phyloP scores from a whole-genome alignment of 2,329 filamentous ascomycete genomes.

The Scleromitrula shiraiana region DNA sequence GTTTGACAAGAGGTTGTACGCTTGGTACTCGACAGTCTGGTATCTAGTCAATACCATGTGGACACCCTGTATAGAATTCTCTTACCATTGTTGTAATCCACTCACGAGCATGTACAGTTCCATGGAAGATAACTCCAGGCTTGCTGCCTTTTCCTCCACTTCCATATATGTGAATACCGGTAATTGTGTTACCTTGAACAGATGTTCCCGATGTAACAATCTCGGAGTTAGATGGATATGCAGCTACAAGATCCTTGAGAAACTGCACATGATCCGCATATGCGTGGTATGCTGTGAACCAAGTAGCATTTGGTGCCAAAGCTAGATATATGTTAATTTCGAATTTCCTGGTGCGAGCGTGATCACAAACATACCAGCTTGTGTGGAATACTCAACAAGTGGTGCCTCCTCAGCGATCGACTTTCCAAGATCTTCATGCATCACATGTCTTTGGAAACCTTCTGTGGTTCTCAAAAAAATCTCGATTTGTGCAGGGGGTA shows the following conservation, averaged over 20 bases:
- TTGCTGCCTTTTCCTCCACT: conserved; percentile 35
- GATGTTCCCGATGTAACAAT: conserved; percentile 43
- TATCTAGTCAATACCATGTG: neutral
- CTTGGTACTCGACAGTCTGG: conserved; percentile 42
- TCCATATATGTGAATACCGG: conserved; percentile 47
- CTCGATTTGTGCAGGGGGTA: conserved; percentile 32
- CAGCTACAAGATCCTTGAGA: conserved; percentile 37
- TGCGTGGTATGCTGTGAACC: conserved; percentile 46
- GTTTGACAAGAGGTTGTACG: conserved; percentile 40
- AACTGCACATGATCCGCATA: conserved; percentile 45
- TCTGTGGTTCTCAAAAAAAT: conserved; percentile 32
- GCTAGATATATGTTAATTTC: conserved; percentile 14
- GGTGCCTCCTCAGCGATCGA: conserved; percentile 35
- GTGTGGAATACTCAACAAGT: neutral
- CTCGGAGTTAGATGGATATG: conserved; percentile 39
- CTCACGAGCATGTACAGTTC: conserved; percentile 51
- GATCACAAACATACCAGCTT: conserved; percentile 8
- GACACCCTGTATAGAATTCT: neutral
- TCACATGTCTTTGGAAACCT: conserved; percentile 29
- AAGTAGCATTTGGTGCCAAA: conserved; percentile 31
- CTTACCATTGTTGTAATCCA: conserved; percentile 45
- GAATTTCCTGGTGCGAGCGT: conserved; percentile 1
- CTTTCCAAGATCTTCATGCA: conserved; percentile 37
- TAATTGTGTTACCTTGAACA: conserved; percentile 36
- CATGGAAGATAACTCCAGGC: conserved; percentile 48